Evolutionary conservation across 768 basidiomycete genomes (phyloP).

Genomic region (Kwoniella dejecticola): DNA sequence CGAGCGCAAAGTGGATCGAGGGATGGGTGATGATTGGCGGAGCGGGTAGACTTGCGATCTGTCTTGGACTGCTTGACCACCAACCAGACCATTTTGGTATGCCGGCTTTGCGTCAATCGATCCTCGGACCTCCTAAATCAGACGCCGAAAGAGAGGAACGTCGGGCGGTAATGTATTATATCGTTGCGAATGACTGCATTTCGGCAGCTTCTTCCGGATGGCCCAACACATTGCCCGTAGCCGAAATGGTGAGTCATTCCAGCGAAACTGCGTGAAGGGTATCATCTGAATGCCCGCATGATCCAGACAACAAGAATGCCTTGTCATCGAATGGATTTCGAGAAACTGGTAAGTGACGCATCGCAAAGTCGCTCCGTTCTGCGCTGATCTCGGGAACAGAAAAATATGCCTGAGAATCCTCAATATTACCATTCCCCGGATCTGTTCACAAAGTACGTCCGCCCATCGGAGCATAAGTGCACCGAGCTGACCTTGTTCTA

Average conservation of each 20-base stretch:
- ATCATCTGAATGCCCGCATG: too few species aligned
- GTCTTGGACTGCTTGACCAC: conserved; percentile 35
- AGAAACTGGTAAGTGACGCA: conserved; percentile 18
- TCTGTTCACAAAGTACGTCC: conserved; percentile 33
- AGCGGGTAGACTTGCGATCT: conserved; percentile 25
- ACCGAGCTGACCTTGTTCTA: conserved; percentile 4
- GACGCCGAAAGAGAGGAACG: conserved; percentile 48
- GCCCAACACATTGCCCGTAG: conserved; percentile 29
- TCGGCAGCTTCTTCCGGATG: conserved; percentile 35
- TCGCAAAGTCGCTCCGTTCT: background rate
- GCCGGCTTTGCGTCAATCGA: conserved; percentile 8
- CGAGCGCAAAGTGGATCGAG: conserved; percentile 41
- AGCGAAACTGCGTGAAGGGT: background rate
- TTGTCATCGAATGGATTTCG: conserved; percentile 18
- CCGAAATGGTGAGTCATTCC: conserved; percentile 40
- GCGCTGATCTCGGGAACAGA: background rate
- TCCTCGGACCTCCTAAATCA: conserved; percentile 29
- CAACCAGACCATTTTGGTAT: conserved; percentile 16
- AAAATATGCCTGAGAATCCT: conserved; percentile 22
- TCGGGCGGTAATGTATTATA: conserved; percentile 28
- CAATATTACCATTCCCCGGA: conserved; percentile 31
- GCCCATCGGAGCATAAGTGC: background rate
- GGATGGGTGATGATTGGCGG: conserved; percentile 39
- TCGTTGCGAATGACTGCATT: conserved; percentile 31
- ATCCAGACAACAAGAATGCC: conserved; percentile 31